These are phyloP conservation scores for Fusarium paranaense DNA, from an alignment of 2,329 filamentous ascomycete species.

Conservation along the genomic window DNA sequence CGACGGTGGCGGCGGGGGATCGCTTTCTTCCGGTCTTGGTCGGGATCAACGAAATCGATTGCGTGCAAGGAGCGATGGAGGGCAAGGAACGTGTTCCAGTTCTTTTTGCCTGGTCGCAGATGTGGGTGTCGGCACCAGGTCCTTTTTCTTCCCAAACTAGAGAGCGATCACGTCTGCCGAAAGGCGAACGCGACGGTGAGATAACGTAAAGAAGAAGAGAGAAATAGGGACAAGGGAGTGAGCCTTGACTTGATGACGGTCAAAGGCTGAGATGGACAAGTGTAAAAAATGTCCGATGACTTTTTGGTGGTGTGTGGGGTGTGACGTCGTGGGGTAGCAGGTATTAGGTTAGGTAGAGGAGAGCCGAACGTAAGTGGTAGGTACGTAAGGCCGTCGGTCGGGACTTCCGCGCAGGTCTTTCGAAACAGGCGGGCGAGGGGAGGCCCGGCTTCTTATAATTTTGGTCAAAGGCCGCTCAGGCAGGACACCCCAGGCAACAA, in stretches of 20 bases:
- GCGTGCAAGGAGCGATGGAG: slow-evolving; percentile 48
- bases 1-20: slow-evolving; percentile 45
- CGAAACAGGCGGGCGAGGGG: slow-evolving; percentile 64
- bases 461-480: slow-evolving; percentile 53
- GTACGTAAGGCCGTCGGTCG: slow-evolving; percentile 67
- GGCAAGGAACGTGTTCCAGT: slow-evolving; percentile 58
- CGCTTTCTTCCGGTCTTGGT: slow-evolving; percentile 51
- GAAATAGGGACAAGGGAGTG: slow-evolving; percentile 12
- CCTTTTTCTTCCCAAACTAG: slow-evolving; percentile 38
- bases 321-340: slow-evolving; percentile 48
- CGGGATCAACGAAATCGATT: slow-evolving; percentile 50
- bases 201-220: slow-evolving; percentile 24
- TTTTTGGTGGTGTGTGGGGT: slow-evolving; percentile 43
- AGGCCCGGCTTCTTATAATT: slow-evolving; percentile 69
- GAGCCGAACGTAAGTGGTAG: slow-evolving; percentile 61
- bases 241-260: slow-evolving; percentile 17
- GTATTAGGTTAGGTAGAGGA: slow-evolving; percentile 48
- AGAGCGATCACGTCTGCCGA: slow-evolving; percentile 37
- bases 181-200: slow-evolving; percentile 27
- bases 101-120: slow-evolving; percentile 48
- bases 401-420: slow-evolving; percentile 66
- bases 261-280: slow-evolving; percentile 35
- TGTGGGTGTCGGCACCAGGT: slow-evolving; percentile 40
- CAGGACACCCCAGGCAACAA: slow-evolving; percentile 58
- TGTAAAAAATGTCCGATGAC: slow-evolving; percentile 36